Base-by-base conservation (phyloP, 352 stramenopile species). In the Hyaloperonospora brassicae region DNA sequence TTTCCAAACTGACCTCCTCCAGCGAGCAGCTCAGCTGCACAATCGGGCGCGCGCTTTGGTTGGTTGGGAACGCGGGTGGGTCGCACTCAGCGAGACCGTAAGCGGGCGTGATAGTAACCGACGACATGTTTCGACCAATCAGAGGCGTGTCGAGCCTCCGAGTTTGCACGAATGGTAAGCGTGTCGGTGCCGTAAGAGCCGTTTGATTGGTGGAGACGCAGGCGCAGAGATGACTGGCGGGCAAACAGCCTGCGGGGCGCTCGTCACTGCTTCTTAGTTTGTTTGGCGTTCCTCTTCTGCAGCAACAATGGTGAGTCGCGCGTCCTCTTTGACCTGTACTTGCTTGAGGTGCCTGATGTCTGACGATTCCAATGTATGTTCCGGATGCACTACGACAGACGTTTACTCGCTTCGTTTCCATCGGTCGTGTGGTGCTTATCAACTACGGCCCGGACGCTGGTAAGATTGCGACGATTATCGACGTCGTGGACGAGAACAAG, bases 401-500 rank as follows among this genome's bases (percentile, higher is more conserved):
- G 80, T 99, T 99, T 82, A 97, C 84, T 73, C 93, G 96, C 81
- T 99, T 98, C 79, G 97, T 99, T 69, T 94, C 98, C 82, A 95
- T 99, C 71, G 97, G 97, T 77, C 95, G 97, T 70, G 92, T 99
- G 53, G 93, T 94, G 72, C 76, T 99, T 42, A 93, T 99, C 68
- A 99, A 99, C 88, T 99, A 98, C 70, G 97, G 97, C 73, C 90
- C 93, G 42, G 87, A 98, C 61, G 76, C 84, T 45, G 97, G 97
- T 70, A 99, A 98, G 84, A 89, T 99, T 54, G 91, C 85, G 67
- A 98, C 93, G 50, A 98, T 99, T 79, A 97, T 99, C 73, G 97
- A 99, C 76, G 96, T 99, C 55, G 93, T 99, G 47, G 96, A 99
- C 66, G 89, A 98, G 77, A 99, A 99, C 86, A 98, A 96, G 78